A percentile compares a stretch with the other conserved stretches of the same genome.
phyloP scores from a whole-genome alignment of 2,329 filamentous ascomycete species.

The Colletotrichum camelliae region DNA sequence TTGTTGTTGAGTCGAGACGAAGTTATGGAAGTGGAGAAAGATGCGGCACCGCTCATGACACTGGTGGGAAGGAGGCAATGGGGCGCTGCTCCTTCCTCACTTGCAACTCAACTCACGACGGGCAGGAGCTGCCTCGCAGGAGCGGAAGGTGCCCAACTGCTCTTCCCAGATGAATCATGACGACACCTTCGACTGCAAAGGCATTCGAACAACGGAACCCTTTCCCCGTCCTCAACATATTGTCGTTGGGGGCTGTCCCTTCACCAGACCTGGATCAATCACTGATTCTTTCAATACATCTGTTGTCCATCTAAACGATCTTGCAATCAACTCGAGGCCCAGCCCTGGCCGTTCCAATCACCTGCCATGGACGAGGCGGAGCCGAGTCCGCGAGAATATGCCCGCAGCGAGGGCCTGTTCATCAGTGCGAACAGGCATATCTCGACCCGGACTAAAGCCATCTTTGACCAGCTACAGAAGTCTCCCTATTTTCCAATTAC shows the following conservation, averaged over 20 bases:
- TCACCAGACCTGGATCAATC: background rate
- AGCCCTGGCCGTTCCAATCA: background rate
- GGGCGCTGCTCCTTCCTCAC: background rate
- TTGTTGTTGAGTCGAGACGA: background rate
- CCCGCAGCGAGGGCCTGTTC: background rate
- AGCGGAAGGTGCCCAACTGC: background rate
- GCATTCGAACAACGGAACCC: background rate
- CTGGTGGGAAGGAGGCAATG: background rate
- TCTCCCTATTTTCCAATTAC: background rate
- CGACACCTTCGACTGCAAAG: background rate
- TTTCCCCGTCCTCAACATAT: background rate
- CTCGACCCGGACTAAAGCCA: background rate
- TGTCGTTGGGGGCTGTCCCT: background rate
- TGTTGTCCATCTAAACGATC: background rate
- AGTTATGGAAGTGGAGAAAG: background rate
- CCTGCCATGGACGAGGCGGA: background rate
- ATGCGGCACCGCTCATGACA: background rate
- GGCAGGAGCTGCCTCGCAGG: background rate
- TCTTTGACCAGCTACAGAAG: background rate
- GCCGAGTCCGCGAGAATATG: background rate
- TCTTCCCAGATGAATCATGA: background rate
- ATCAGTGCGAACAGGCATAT: background rate
- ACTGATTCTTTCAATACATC: background rate
- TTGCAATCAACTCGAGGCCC: background rate
- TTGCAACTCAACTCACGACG: background rate